Base-by-base conservation (phyloP, 2,329 filamentous ascomycete genomes). In the Chaetomiaceae sp. region DNA sequence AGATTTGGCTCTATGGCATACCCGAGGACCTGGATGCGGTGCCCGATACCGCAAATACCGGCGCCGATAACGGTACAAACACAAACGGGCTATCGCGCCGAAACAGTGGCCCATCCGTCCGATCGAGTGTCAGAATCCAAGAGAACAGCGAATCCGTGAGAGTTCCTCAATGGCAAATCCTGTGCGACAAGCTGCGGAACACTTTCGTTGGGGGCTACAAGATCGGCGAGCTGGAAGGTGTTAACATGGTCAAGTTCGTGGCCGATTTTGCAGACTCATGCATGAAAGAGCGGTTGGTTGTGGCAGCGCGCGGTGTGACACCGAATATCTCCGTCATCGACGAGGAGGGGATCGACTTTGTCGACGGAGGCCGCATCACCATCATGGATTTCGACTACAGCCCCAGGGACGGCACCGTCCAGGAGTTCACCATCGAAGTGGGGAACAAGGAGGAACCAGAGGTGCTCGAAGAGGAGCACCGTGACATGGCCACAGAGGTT, bases 1-100 rank as follows among this genome's bases (percentile, higher is more conserved):
- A 89, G 22, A 72, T 94, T 5, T 92, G 88, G 87, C 69, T 92
- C 2, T 92, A 92, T 67, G 88, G 88, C 23, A 73, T 92, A 25
- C 88, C 89, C 1, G 83, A 87, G 63, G 83, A 88, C 61, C 71
- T 91, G 19, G 86, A 88, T 64, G 79, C 83, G 20, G 69, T 80
- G 19, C 75, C 80, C 2, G 77, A 80, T 25, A 54, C 60, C 14
- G 64, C 64, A 31, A 64, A 65, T n/a, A 52, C 61, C 1, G 58
- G 59, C 17, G 63, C 62, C 27, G 69, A 72, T 48, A 53, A 51
- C 64, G 42, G 62, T 47, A 59, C 63, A 46, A 55, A 58, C 54
- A 17, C 63, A 36, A 51, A 53, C 36, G 60, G 63, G 9, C 53
- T 71, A 23, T 64, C 68, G 9, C 72, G 73, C 37, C 69, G 70